Evolutionary conservation across 2,329 filamentous ascomycete species (phyloP), one percentile per base, ranked within the genome.

Genomic region (Arthrobotrys megalospora): DNA sequence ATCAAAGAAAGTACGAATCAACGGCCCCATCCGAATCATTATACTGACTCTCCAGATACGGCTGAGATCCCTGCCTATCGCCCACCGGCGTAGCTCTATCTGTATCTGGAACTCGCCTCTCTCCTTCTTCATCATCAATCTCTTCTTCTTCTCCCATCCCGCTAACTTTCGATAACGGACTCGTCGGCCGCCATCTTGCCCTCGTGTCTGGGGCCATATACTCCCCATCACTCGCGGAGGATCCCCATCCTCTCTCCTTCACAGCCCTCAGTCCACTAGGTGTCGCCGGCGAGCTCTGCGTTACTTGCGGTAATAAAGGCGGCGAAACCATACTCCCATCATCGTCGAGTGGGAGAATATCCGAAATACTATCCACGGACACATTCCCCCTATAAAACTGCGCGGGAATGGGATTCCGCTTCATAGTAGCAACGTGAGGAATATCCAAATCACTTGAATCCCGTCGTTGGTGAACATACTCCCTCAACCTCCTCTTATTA

Each of bases 261-360:
- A 52, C 16, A 38, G 21, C 64, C 6, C 60, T 73, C 45, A 52
- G 53, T 66, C 47, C 80, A 65, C 63, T 81, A 0, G 80, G 80
- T n/a, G 80, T 80, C 14, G 80, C 68, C 24, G 80, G 80, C 12
- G 81, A 80, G 55, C 80, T 79, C 34, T 76, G 77, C 10, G 77
- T 76, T 11, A 76, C 32, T 60, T 62, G 79, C 62, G 53, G 60
- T 10, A 48, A 16, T 34, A 77, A 43, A 11, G 53, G 53, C n/a
- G 68, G 67, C 21, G 73, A 72, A 34, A 50, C 62, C 24, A 45
- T 50, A 21, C 41, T 32, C 24, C 36, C 19, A 72, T 64, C 36
- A 32, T 66, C 58, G 52, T 58, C 79, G 36, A 47, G 60, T 11
- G 12, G 55, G 45, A 11, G 48, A 28, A n/a, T 45, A 64, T 55